phyloP scores from a whole-genome alignment of 805 yeast genomes.

The Yarrowia hollandica region DNA sequence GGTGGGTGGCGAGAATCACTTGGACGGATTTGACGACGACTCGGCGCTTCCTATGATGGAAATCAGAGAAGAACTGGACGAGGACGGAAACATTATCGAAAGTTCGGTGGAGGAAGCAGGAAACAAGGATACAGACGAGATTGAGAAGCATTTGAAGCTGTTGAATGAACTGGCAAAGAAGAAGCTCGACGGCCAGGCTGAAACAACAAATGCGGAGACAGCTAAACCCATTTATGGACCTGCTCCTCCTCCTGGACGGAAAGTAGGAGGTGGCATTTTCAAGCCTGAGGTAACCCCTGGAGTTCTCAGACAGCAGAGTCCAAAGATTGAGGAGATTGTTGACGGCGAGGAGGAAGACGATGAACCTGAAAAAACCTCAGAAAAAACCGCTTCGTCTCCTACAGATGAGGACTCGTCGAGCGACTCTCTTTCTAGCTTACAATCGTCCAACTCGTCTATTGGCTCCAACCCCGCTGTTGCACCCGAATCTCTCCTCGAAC shows the following conservation, averaged over 20 bases:
- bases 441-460: conserved; percentile 21
- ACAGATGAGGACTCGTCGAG: background rate
- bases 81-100: conserved; percentile 66
- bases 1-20: conserved; percentile 49
- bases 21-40: conserved; percentile 34
- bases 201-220: background rate
- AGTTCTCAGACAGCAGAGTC: background rate
- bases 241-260: background rate
- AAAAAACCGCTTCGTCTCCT: background rate
- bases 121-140: background rate
- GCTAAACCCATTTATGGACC: conserved; percentile 5
- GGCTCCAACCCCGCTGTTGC: conserved; percentile 5
- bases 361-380: background rate
- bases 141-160: conserved; percentile 8
- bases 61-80: conserved; percentile 81
- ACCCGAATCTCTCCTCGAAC: conserved; percentile 4
- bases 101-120: conserved; percentile 46
- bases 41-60: conserved; percentile 72
- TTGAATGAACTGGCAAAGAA: conserved; percentile 5
- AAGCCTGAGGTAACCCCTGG: background rate
- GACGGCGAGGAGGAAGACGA: background rate
- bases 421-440: conserved; percentile 1
- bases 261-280: conserved; percentile 6
- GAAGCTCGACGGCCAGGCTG: background rate
- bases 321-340: background rate